Evolutionary conservation across 148 eudicot genomes (phyloP).

Genomic region (Chenopodium suecicum): DNA sequence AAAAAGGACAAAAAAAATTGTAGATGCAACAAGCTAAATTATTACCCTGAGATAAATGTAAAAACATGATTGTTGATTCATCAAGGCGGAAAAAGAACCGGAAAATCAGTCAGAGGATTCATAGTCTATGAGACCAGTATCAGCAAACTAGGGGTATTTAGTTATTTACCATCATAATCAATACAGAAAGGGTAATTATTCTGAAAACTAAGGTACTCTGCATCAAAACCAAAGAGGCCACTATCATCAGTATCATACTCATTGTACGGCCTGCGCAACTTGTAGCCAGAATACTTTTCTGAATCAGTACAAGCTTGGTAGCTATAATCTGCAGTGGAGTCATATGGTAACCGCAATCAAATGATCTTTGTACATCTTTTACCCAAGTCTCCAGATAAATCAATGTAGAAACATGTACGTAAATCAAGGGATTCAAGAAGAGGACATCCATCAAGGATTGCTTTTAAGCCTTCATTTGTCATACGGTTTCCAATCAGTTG

Average conservation of each 20-base stretch:
- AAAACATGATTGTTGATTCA: too few species aligned
- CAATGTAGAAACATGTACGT: constrained; percentile 32
- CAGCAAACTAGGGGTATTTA: too few species aligned
- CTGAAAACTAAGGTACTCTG: not conserved
- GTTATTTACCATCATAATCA: too few species aligned
- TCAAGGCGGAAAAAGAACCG: too few species aligned
- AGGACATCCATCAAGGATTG: constrained; percentile 44
- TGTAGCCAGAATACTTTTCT: not conserved
- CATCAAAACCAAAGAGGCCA: not conserved
- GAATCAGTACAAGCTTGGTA: not conserved
- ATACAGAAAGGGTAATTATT: too few species aligned
- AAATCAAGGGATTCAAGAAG: constrained; percentile 47
- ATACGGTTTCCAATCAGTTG: constrained; percentile 40
- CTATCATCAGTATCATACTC: not conserved
- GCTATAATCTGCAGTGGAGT: constrained; percentile 28
- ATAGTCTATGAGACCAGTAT: too few species aligned
- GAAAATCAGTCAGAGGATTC: too few species aligned
- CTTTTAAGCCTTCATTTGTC: constrained; percentile 38
- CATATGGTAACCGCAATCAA: constrained; percentile 27
- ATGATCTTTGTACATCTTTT: constrained; percentile 38
- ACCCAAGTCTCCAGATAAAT: constrained; percentile 30
- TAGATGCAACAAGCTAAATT: too few species aligned
- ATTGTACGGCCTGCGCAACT: too few species aligned
- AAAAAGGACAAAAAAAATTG: too few species aligned
- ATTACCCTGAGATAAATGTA: too few species aligned